Conservation (phyloP, 352 stramenopile species). For the Phytopythium ostracodes region DNA sequence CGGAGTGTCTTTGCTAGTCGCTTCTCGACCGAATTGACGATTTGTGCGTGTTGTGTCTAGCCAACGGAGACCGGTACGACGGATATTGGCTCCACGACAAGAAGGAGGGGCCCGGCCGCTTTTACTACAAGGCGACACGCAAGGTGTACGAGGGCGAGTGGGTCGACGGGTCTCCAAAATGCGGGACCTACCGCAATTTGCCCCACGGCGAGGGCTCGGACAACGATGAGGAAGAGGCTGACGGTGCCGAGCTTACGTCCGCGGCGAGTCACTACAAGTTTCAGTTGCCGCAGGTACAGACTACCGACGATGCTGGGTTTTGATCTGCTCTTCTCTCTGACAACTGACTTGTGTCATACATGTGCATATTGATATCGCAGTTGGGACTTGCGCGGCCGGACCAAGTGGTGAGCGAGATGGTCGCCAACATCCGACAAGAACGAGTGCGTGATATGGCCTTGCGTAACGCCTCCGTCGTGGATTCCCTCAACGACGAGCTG, state of each 20-base stretch:
- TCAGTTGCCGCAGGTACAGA: conserved; percentile 50
- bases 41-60: conserved; percentile 13
- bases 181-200: conserved; percentile 62
- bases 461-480: conserved; percentile 7
- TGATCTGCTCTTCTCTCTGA: background rate
- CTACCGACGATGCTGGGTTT: background rate
- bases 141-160: conserved; percentile 91
- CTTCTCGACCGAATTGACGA: conserved; percentile 3
- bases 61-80: conserved; percentile 86
- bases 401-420: conserved; percentile 67
- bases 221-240: conserved; percentile 13
- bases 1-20: background rate
- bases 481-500: background rate
- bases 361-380: conserved; percentile 13
- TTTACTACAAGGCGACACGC: conserved; percentile 77
- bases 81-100: conserved; percentile 85
- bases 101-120: conserved; percentile 84
- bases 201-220: conserved; percentile 27
- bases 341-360: too few species aligned
- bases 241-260: background rate
- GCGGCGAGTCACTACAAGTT: conserved; percentile 36
- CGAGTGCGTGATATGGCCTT: conserved; percentile 50
- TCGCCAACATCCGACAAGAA: conserved; percentile 67
- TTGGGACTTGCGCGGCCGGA: conserved; percentile 70
- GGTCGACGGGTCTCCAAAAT: conserved; percentile 71